These are phyloP conservation scores for Saccharum officinarum DNA, from an alignment of 176 grass and related monocot species.

Conservation along the genomic window DNA sequence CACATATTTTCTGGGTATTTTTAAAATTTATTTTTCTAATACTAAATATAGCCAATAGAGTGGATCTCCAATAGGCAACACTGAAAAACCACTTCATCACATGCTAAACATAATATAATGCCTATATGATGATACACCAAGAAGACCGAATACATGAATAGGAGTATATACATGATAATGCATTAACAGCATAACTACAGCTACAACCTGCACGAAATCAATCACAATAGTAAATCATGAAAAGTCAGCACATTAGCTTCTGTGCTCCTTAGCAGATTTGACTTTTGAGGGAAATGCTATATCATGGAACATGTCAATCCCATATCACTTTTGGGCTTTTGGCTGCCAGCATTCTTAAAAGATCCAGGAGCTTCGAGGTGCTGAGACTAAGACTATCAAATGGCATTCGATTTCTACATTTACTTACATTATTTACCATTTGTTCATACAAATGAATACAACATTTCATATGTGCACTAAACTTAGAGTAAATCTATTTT, in stretches of 20 bases:
- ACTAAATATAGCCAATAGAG: conserved; percentile 5
- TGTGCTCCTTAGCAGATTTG: background rate
- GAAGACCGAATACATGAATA: background rate
- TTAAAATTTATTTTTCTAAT: background rate
- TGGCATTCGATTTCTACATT: background rate
- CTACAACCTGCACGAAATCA: background rate
- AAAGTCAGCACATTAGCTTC: background rate
- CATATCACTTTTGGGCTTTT: background rate
- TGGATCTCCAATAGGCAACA: background rate
- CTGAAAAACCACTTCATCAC: background rate
- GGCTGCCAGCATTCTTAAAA: background rate
- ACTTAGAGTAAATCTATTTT: background rate
- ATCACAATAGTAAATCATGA: background rate
- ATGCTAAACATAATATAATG: background rate
- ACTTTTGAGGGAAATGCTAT: background rate
- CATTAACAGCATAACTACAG: background rate
- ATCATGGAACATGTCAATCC: background rate
- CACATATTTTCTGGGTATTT: background rate
- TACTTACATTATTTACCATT: background rate
- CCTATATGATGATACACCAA: background rate
- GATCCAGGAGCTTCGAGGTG: conserved; percentile 11
- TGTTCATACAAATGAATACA: background rate
- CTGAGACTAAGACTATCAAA: background rate
- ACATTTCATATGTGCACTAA: background rate
- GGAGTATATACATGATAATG: background rate